A percentile compares a stretch with the other conserved stretches of the same genome.
Evolutionary conservation across 495 filamentous ascomycete species (phyloP).

Genomic region (Rhypophila decipiens): DNA sequence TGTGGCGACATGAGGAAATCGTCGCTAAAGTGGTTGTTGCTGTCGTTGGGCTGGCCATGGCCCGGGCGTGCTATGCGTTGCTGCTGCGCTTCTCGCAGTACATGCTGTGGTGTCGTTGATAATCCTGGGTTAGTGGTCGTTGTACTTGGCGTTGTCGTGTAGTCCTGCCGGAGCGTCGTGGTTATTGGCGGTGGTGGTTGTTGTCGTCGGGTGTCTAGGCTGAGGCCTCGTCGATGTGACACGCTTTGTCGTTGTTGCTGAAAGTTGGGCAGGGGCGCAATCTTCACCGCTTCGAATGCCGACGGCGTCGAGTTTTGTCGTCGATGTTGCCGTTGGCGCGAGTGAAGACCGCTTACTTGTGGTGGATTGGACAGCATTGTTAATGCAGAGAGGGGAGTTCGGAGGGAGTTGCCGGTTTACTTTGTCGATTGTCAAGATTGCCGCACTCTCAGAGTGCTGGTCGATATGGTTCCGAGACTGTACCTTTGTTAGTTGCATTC

Average conservation of each 20-base stretch:
- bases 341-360: constrained; percentile 52
- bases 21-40: constrained; percentile 22
- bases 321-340: constrained; percentile 69
- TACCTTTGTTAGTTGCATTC: constrained; percentile 1
- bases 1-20: constrained; percentile 42
- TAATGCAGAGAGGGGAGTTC: constrained; percentile 55
- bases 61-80: constrained; percentile 63
- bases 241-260: constrained; percentile 35
- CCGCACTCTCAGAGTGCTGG: constrained; percentile 32
- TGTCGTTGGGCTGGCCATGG: constrained; percentile 23
- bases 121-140: constrained; percentile 56
- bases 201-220: constrained; percentile 63
- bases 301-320: constrained; percentile 85
- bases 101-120: constrained; percentile 49
- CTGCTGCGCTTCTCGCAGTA: constrained; percentile 69
- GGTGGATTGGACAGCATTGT: constrained; percentile 71
- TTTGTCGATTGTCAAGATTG: constrained; percentile 40
- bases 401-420: constrained; percentile 35
- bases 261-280: constrained; percentile 52
- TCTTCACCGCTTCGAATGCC: constrained; percentile 62
- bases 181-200: constrained; percentile 35
- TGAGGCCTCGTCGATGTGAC: constrained; percentile 71
- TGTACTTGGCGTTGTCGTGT: constrained; percentile 51
- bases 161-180: constrained; percentile 41
- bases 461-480: constrained; percentile 51